A percentile compares a stretch with the other conserved stretches of the same genome.
These are phyloP conservation scores for Blastobotrys capitulatus DNA, from an alignment of 1,139 yeast species.

Conservation along the genomic window DNA sequence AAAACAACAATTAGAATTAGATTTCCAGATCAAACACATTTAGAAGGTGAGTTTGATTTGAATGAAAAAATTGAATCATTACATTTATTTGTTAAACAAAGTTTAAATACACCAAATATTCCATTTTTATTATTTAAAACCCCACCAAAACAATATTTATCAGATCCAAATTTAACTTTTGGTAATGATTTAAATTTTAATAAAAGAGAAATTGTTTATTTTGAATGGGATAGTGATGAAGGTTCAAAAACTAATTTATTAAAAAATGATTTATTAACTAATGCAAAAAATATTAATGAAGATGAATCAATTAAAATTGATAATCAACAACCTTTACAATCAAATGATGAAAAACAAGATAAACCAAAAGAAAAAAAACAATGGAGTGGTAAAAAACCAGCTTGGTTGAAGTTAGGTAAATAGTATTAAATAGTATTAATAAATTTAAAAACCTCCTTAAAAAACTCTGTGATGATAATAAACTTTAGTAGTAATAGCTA, in stretches of 20 bases:
- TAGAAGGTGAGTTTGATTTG: slow-evolving; percentile 29
- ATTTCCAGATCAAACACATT: slow-evolving; percentile 32
- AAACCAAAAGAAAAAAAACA: slow-evolving; percentile 1
- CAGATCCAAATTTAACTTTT: slow-evolving; percentile 18
- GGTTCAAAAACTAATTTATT: slow-evolving; percentile 17
- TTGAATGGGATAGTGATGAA: slow-evolving; percentile 27
- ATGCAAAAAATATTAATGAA: slow-evolving; percentile 25
- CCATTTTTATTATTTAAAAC: slow-evolving; percentile 28
- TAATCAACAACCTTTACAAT: slow-evolving; percentile 9
- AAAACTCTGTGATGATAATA: no score
- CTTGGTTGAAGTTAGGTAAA: slow-evolving; percentile 23
- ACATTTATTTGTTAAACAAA: slow-evolving; percentile 25
- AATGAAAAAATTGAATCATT: slow-evolving; percentile 27
- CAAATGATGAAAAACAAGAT: neutral
- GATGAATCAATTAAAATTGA: slow-evolving; percentile 25
- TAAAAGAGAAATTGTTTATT: slow-evolving; percentile 26
- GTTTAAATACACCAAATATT: slow-evolving; percentile 22
- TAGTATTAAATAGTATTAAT: slow-evolving; percentile 8
- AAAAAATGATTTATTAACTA: slow-evolving; percentile 14
- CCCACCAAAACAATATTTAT: slow-evolving; percentile 27
- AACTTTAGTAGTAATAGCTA: no score
- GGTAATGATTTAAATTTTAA: slow-evolving; percentile 27
- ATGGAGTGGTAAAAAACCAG: slow-evolving; percentile 16
- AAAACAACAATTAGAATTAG: slow-evolving; percentile 26
- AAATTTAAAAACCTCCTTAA: neutral